Percentiles rank a stretch among this genome's conserved stretches.
Evolutionary conservation across 2,329 filamentous ascomycete genomes (phyloP).

Genomic region (Cercospora sesami): DNA sequence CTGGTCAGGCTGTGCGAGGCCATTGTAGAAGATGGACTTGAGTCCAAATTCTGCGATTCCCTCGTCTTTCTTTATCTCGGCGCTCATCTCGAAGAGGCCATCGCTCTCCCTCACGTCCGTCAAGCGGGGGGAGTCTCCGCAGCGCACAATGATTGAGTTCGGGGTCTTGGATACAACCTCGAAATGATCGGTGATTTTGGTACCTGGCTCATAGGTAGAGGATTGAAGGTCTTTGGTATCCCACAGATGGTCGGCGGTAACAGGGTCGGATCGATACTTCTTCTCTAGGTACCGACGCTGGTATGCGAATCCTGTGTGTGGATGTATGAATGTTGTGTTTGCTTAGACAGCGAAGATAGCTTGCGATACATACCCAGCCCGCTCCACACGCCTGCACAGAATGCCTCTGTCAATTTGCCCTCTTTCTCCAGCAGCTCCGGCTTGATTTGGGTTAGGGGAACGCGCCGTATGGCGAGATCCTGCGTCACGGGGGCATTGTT

Average conservation of each 20-base stretch:
- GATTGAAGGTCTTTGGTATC: slow-evolving; percentile 54
- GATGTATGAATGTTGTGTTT: too few relatives aligned
- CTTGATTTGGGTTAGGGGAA: slow-evolving; percentile 64
- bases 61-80: slow-evolving; percentile 59
- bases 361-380: slow-evolving; percentile 57
- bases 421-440: slow-evolving; percentile 65
- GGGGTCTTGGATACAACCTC: slow-evolving; percentile 67
- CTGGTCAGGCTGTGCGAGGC: slow-evolving; percentile 40
- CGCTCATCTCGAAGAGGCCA: slow-evolving; percentile 66
- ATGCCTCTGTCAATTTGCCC: slow-evolving; percentile 62
- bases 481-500: slow-evolving; percentile 62
- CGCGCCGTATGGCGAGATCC: slow-evolving; percentile 63
- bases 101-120: slow-evolving; percentile 59
- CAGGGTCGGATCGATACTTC: slow-evolving; percentile 56
- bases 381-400: slow-evolving; percentile 68
- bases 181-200: slow-evolving; percentile 69
- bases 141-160: slow-evolving; percentile 62
- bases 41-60: slow-evolving; percentile 64
- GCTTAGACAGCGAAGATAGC: neutral
- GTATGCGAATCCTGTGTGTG: slow-evolving; percentile 58
- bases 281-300: slow-evolving; percentile 60
- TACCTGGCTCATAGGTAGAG: slow-evolving; percentile 63
- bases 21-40: slow-evolving; percentile 65
- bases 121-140: slow-evolving; percentile 64
- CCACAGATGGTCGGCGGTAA: slow-evolving; percentile 64